phyloP scores from a whole-genome alignment of 2,329 filamentous ascomycete genomes.

The Fusarium miscanthi region DNA sequence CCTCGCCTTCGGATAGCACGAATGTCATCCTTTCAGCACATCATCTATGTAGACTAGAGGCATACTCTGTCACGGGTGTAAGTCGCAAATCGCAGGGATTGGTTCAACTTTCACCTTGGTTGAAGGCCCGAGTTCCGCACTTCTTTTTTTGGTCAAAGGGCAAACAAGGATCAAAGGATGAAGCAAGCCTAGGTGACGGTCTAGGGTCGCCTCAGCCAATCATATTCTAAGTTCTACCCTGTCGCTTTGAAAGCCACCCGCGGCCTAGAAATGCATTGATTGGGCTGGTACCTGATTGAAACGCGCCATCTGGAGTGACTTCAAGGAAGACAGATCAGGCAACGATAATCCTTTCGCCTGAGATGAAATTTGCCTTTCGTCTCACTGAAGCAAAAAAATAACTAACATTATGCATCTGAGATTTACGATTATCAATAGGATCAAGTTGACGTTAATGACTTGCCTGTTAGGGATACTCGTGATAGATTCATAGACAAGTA shows the following conservation, averaged over 20 bases:
- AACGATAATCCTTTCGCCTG: constrained; percentile 7
- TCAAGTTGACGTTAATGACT: not conserved
- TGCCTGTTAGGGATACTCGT: not conserved
- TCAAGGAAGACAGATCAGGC: constrained; percentile 17
- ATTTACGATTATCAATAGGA: constrained; percentile 8
- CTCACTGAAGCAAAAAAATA: constrained; percentile 8
- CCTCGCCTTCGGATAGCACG: constrained; percentile 12
- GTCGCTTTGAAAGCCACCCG: constrained; percentile 39
- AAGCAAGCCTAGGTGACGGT: constrained; percentile 33
- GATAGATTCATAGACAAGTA: not conserved
- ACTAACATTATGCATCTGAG: constrained; percentile 1
- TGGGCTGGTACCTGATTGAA: constrained; percentile 42
- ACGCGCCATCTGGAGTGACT: constrained; percentile 35
- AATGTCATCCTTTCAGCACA: constrained; percentile 4
- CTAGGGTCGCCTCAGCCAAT: constrained; percentile 29
- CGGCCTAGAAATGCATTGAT: constrained; percentile 26
- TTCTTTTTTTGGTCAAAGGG: not conserved
- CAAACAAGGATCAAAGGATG: constrained; percentile 12
- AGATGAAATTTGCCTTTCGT: not conserved
- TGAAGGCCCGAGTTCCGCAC: constrained; percentile 10
- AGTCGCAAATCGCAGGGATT: constrained; percentile 27
- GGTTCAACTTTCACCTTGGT: constrained; percentile 17
- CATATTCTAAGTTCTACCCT: constrained; percentile 3
- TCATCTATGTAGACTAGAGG: not conserved
- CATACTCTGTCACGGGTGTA: constrained; percentile 25